Evolutionary conservation across 257 asterid species (phyloP).

Genomic region (Lantana camara): DNA sequence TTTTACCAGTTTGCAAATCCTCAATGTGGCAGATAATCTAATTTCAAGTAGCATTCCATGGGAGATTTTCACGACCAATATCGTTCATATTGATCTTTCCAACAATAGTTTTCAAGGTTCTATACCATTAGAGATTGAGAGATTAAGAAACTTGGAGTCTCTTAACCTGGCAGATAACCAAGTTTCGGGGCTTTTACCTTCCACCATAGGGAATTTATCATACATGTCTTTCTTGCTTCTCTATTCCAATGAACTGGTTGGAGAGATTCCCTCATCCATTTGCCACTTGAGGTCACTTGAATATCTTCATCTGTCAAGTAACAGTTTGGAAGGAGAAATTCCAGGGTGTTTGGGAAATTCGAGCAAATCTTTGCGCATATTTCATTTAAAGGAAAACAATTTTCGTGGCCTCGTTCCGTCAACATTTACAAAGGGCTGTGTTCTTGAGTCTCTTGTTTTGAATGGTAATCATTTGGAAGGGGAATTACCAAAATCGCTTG

Average conservation of each 20-base stretch:
- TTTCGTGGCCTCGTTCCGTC: conserved; percentile 17
- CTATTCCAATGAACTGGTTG: conserved; percentile 23
- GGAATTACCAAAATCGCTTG: conserved; percentile 4
- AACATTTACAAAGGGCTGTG: not conserved
- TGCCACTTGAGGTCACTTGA: not conserved
- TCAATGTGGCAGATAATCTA: too few relatives aligned
- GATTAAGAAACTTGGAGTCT: too few relatives aligned
- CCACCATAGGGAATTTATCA: conserved; percentile 41
- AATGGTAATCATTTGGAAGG: conserved; percentile 17
- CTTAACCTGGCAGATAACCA: conserved; percentile 46
- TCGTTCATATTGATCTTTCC: too few relatives aligned
- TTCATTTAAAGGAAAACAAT: not conserved
- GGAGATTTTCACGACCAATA: too few relatives aligned
- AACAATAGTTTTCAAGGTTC: too few relatives aligned
- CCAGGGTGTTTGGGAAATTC: conserved; percentile 23
- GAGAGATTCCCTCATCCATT: conserved; percentile 43
- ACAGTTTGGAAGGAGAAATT: not conserved
- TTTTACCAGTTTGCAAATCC: too few relatives aligned
- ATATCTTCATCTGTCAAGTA: not conserved
- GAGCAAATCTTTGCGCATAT: not conserved
- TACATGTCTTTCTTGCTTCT: conserved; percentile 17
- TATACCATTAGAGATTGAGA: too few relatives aligned
- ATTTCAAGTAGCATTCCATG: too few relatives aligned
- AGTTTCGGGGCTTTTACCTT: conserved; percentile 55
- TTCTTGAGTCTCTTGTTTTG: not conserved